These are phyloP conservation scores for Exophiala sp. DNA, from an alignment of 2,329 filamentous ascomycete species.

Conservation along the genomic window DNA sequence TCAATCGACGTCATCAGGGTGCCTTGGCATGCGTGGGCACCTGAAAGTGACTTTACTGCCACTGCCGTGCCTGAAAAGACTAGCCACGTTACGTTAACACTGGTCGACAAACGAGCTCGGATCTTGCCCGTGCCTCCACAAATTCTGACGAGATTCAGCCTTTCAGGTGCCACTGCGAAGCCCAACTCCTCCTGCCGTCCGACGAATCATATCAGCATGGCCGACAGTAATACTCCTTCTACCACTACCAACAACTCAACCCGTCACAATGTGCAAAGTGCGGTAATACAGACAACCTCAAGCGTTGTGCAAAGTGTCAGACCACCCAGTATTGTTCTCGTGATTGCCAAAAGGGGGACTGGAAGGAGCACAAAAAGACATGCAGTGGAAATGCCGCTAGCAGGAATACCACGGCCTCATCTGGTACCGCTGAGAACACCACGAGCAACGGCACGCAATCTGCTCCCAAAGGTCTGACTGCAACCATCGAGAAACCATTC, in stretches of 20 bases:
- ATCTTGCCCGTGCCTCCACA: background rate
- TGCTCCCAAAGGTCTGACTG: conserved; percentile 27
- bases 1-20: no score
- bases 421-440: conserved; percentile 34
- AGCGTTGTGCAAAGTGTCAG: conserved; percentile 49
- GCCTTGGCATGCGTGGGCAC: no score
- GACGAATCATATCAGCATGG: background rate
- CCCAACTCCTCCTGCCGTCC: no score
- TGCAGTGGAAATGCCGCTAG: conserved; percentile 3
- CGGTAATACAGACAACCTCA: conserved; percentile 7
- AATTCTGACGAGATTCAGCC: background rate
- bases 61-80: no score
- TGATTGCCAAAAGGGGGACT: conserved; percentile 52
- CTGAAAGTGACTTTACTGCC: no score
- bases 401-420: conserved; percentile 1
- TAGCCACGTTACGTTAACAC: no score
- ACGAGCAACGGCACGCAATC: conserved; percentile 5
- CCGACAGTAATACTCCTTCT: background rate
- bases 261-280: background rate
- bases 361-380: conserved; percentile 46
- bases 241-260: background rate
- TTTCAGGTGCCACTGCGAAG: no score
- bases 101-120: no score
- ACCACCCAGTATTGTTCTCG: conserved; percentile 49
- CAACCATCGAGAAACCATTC: conserved; percentile 38